Conservation (phyloP, 768 basidiomycete species). For the Podaxis rugospora region DNA sequence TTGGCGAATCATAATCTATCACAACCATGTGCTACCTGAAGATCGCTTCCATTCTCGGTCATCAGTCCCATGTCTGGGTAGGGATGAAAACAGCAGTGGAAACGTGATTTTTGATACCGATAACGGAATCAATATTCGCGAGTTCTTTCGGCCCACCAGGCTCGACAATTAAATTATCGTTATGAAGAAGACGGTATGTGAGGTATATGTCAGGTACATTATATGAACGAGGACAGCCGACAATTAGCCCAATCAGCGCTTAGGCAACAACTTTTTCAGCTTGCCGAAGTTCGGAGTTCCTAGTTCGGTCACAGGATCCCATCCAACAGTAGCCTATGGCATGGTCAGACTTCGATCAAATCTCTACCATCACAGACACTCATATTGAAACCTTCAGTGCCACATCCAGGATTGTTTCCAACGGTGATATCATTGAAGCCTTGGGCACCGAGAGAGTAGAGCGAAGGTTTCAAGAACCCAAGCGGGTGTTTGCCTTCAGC, state of each 20-base stretch:
- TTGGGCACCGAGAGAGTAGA: slow-evolving; percentile 38
- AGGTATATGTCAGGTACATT: neutral
- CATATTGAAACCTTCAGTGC: slow-evolving; percentile 63
- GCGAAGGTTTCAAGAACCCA: slow-evolving; percentile 65
- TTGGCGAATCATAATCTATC: neutral
- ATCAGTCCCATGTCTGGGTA: neutral
- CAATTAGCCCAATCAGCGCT: neutral
- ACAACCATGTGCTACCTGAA: neutral
- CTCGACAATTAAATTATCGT: neutral
- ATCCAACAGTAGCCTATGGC: slow-evolving; percentile 38
- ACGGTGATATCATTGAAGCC: slow-evolving; percentile 56
- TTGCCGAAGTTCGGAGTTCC: slow-evolving; percentile 58
- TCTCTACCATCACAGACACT: slow-evolving; percentile 18
- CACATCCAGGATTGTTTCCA: slow-evolving; percentile 57
- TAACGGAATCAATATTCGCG: neutral
- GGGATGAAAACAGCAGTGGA: neutral
- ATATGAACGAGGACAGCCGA: neutral
- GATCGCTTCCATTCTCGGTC: neutral
- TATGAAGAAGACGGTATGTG: neutral
- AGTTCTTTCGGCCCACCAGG: neutral
- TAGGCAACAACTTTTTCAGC: slow-evolving; percentile 32
- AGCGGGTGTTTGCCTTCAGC: slow-evolving; percentile 35
- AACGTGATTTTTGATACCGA: neutral
- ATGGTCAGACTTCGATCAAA: neutral
- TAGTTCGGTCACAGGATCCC: slow-evolving; percentile 61